phyloP scores from a whole-genome alignment of 2,329 filamentous ascomycete genomes.

The Chaetothyriales sp. region DNA sequence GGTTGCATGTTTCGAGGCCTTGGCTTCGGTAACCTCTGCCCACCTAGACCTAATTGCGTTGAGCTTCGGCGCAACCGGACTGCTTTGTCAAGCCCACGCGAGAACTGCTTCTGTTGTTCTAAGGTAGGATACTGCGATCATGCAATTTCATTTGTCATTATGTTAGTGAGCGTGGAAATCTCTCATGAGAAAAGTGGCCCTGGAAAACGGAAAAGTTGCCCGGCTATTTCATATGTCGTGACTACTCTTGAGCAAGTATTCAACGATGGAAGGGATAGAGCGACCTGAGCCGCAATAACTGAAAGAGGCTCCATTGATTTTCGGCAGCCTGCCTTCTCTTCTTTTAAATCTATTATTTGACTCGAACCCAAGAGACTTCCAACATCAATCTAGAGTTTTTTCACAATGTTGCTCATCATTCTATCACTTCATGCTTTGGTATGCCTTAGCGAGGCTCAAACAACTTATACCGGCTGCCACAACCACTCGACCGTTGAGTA shows the following conservation, averaged over 20 bases:
- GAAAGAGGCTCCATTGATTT: not conserved
- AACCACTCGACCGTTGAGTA: conserved; percentile 22
- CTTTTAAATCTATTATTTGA: too few species aligned
- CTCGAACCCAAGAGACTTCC: not conserved
- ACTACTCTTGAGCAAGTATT: not conserved
- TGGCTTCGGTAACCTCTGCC: not conserved
- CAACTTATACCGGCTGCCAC: conserved; percentile 22
- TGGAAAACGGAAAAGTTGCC: not conserved
- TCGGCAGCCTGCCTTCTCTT: not conserved
- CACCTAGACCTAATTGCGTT: not conserved
- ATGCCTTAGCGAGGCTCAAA: conserved; percentile 2
- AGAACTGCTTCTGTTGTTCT: not conserved
- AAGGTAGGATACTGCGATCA: not conserved
- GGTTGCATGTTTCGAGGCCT: not conserved
- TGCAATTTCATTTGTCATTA: not conserved
- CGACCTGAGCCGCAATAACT: not conserved
- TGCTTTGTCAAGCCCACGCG: not conserved
- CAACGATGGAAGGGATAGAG: not conserved
- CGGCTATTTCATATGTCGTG: not conserved
- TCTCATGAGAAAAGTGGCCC: not conserved
- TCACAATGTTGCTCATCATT: conserved; percentile 3
- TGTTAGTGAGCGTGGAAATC: not conserved
- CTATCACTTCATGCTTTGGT: conserved; percentile 1
- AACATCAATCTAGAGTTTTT: not conserved
- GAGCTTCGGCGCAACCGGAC: not conserved